Evolutionary conservation across 2,329 filamentous ascomycete genomes (phyloP), one percentile per base, ranked within the genome.

Genomic region (Aspergillus costaricaensis): DNA sequence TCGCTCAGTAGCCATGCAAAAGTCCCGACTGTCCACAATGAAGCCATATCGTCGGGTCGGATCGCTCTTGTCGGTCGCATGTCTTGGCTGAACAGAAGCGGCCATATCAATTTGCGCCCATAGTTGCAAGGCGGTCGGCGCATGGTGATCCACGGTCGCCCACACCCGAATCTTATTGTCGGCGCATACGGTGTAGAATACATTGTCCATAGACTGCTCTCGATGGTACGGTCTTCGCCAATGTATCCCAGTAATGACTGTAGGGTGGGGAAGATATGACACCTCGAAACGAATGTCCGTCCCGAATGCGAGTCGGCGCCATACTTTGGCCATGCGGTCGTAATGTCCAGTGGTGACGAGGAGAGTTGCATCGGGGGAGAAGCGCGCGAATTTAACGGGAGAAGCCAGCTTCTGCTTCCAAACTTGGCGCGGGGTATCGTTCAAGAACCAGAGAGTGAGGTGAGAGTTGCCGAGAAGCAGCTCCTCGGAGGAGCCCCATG

Each of bases 251-350:
- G 91, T 94, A n/a, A 99, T 87, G 0, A 88, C 79, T 25, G 85
- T 83, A 1, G 92, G 91, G 73, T 99, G 95, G n/a, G 88, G 83
- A 1, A 99, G 86, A 76, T 98, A 98, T 27, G 88, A 88, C 69
- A 96, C 88, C 69, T 98, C 94, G 76, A 98, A 98, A 59, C 90
- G 85, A 41, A 92, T 89, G 67, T 96, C 90, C 0, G 87, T 85
- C 14, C 92, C 92, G 72, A 94, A 97, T 8, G 90, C 90, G 23
- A 96, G 80, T 56, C 94, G 86, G 64, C 92, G 87, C 95, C 96
- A 99, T 68, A 98, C 85, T 78, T 99, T 98, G 66, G 96, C 88
- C 19, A 98, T 80, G 55, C 89, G 85, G 75, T 98, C 95, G 72
- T 91, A 86, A 53, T 83, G 81, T 44, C 92, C 90, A 12, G 90